Conservation (phyloP, 73 alveolate species). For the Loxodes magnus region DNA sequence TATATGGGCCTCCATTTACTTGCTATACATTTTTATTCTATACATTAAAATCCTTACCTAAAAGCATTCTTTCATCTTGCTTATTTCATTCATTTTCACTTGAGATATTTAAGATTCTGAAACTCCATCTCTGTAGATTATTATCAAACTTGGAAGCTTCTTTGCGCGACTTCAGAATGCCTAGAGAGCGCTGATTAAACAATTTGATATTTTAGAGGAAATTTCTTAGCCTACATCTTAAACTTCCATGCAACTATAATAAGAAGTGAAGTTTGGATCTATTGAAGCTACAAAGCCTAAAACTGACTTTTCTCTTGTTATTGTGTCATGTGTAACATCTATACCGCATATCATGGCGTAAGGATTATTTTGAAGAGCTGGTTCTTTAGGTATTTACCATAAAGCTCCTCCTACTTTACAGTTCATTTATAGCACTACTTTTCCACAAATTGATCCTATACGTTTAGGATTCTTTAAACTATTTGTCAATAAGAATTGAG, state of each 20-base stretch:
- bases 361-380: too few relatives aligned
- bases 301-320: constrained; percentile 26
- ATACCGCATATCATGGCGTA: constrained; percentile 76
- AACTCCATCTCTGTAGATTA: constrained; percentile 67
- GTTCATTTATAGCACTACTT: constrained; percentile 66
- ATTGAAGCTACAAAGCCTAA: constrained; percentile 49
- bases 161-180: background rate
- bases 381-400: too few relatives aligned
- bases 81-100: constrained; percentile 42
- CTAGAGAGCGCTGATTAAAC: constrained; percentile 17
- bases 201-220: constrained; percentile 20
- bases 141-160: constrained; percentile 10
- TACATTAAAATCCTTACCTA: background rate
- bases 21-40: background rate
- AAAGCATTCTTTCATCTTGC: constrained; percentile 28
- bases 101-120: constrained; percentile 48
- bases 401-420: constrained; percentile 89
- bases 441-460: background rate
- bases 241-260: constrained; percentile 29
- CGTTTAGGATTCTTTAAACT: constrained; percentile 62
- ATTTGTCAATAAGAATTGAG: constrained; percentile 64
- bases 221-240: constrained; percentile 46
- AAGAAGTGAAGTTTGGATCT: constrained; percentile 35
- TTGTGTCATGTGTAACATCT: constrained; percentile 47
- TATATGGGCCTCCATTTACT: background rate